Evolutionary conservation across 2,329 filamentous ascomycete genomes (phyloP).

Genomic region (Mariannaea sp.): DNA sequence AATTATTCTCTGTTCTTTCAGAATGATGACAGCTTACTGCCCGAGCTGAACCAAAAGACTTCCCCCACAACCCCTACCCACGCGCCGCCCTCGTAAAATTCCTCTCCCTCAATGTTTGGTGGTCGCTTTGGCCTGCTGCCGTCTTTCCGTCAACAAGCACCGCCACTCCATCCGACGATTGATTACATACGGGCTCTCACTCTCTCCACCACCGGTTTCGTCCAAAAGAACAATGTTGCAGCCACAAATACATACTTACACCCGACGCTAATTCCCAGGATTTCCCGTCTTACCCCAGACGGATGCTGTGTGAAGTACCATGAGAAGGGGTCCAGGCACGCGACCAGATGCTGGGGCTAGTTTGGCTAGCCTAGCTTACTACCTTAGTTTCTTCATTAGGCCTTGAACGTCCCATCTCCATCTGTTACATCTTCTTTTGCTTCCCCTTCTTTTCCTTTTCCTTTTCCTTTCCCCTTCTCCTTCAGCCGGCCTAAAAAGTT

Average conservation of each 20-base stretch:
- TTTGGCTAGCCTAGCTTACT: not conserved
- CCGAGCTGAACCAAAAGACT: too few relatives aligned
- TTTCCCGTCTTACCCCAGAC: constrained; percentile 15
- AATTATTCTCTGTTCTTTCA: too few relatives aligned
- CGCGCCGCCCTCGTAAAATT: too few relatives aligned
- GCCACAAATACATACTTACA: too few relatives aligned
- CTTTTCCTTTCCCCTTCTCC: constrained; percentile 1
- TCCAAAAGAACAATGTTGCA: not conserved
- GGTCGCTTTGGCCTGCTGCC: too few relatives aligned
- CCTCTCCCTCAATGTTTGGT: too few relatives aligned
- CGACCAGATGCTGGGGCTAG: constrained; percentile 4
- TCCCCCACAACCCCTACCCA: too few relatives aligned
- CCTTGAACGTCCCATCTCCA: constrained; percentile 13
- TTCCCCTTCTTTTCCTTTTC: constrained; percentile 10
- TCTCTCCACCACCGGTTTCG: not conserved
- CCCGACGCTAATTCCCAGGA: constrained; percentile 6
- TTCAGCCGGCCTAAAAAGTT: not conserved
- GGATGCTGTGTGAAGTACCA: not conserved
- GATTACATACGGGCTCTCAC: too few relatives aligned
- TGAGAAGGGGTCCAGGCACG: constrained; percentile 7
- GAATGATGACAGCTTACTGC: too few relatives aligned
- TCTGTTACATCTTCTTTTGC: constrained; percentile 1
- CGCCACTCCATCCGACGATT: not conserved
- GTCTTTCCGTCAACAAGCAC: too few relatives aligned
- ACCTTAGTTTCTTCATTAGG: too few relatives aligned